Base-by-base conservation (phyloP, 306 rosid genomes). In the Glycine soja region DNA sequence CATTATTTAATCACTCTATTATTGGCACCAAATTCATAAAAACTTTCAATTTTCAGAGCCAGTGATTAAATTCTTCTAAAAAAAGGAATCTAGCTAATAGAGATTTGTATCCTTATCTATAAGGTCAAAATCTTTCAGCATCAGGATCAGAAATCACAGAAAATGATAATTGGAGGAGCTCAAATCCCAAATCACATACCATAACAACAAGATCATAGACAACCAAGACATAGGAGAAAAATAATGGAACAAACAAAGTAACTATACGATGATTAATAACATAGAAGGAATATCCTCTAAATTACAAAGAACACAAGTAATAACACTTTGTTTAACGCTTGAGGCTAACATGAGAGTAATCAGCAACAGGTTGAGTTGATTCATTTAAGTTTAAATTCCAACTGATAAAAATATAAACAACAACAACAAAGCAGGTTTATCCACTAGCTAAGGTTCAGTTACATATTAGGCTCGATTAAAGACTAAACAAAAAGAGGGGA, bases 151-250 rank as follows among this genome's bases (percentile, higher is more conserved):
- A 1, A 19, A 19, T 1, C 24, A 19, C 24, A 19, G 1, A 19
- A 19, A 19, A 19, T 19, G 24, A 19, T 19, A 19, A 19, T 19
- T 19, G 24, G 24, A 19, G 10, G 19, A 70, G 19, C 58, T 70
- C 74, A 52, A 66, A 59, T 43, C 77, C 14, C 59, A 52, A 32
- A 57, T 43, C 53, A 36, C 6, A 63, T 30, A 57, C 53, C 74
- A 77, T n/a, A 8, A 77, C 10, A 0, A 34, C 30, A 64, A 74
- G 46, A 70, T 5, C 50, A 70, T 8, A 59, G 75, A 76, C 62
- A 56, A 56, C 48, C 72, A 70, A 73, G 59, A 80, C 75, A 63
- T 45, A 3, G 14, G 74, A 75, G 62, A 51, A 70, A 78, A 61
- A 15, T 68, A 73, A 43, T 8, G 73, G 65, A 72, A 57, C 72